These are phyloP conservation scores for Ceratopteris richardii DNA, from an alignment of 75 land plant species.

Conservation along the genomic window DNA sequence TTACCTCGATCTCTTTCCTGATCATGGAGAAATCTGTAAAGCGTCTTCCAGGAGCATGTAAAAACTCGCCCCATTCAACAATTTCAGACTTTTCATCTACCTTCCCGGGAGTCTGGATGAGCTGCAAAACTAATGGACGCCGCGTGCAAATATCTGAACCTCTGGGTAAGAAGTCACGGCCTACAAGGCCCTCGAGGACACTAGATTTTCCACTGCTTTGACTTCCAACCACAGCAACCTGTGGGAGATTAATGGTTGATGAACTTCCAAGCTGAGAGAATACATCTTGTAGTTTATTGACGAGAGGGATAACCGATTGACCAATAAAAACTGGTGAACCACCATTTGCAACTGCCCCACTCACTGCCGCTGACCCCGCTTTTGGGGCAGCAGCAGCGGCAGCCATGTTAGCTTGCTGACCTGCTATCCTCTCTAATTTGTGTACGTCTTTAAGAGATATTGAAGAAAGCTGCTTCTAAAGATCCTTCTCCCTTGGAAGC, in stretches of 20 bases:
- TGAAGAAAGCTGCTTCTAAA: too few relatives aligned
- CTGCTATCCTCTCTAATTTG: too few relatives aligned
- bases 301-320: slow-evolving; percentile 7
- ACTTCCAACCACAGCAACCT: slow-evolving; percentile 41
- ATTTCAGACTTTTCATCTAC: slow-evolving; percentile 16
- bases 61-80: slow-evolving; percentile 35
- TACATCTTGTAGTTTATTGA: slow-evolving; percentile 20
- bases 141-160: slow-evolving; percentile 36
- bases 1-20: slow-evolving; percentile 31
- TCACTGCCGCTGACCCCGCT: too few relatives aligned
- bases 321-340: too few relatives aligned
- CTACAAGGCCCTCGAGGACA: slow-evolving; percentile 35
- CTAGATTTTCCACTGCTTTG: slow-evolving; percentile 44
- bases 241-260: slow-evolving; percentile 23
- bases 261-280: slow-evolving; percentile 17
- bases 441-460: too few relatives aligned
- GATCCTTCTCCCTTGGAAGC: too few relatives aligned
- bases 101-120: slow-evolving; percentile 21
- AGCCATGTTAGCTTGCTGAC: too few relatives aligned
- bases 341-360: too few relatives aligned
- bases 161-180: slow-evolving; percentile 34
- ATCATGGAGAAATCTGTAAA: slow-evolving; percentile 28
- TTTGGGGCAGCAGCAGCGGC: too few relatives aligned
- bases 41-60: slow-evolving; percentile 29
- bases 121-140: slow-evolving; percentile 34